These are phyloP conservation scores for Pichia inconspicua DNA, from an alignment of 1,139 yeast genomes.

Conservation along the genomic window DNA sequence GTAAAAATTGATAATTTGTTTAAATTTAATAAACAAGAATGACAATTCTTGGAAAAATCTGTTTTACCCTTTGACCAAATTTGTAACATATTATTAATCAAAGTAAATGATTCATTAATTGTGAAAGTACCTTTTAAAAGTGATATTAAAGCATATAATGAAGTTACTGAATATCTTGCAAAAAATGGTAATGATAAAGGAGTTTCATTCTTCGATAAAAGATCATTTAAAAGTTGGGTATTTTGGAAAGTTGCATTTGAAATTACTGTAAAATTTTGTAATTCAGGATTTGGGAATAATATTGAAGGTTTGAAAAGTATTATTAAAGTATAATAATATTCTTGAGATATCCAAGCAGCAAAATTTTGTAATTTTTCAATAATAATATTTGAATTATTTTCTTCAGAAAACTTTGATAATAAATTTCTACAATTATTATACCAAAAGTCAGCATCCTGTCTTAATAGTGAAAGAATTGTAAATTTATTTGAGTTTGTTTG, in stretches of 20 bases:
- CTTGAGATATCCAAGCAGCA: conserved; percentile 37
- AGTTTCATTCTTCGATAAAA: not conserved
- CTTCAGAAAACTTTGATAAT: conserved; percentile 7
- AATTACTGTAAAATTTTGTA: conserved; percentile 11
- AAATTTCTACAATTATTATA: conserved; percentile 20
- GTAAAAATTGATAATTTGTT: not conserved
- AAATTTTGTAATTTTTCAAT: conserved; percentile 17
- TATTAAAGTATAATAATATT: conserved; percentile 38
- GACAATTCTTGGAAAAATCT: conserved; percentile 1
- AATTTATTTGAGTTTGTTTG: conserved; percentile 27
- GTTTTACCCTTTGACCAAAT: conserved; percentile 7
- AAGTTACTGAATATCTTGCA: conserved; percentile 5
- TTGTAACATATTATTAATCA: conserved; percentile 3
- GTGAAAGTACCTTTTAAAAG: conserved; percentile 8
- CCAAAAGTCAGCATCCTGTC: conserved; percentile 38
- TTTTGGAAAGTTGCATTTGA: conserved; percentile 12
- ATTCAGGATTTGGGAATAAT: conserved; percentile 30
- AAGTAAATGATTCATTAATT: conserved; percentile 1
- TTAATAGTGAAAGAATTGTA: conserved; percentile 27
- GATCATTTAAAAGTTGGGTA: conserved; percentile 5
- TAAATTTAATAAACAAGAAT: not conserved
- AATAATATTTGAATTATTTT: not conserved
- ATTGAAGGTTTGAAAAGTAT: conserved; percentile 41
- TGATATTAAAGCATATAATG: conserved; percentile 3
- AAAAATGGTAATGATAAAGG: conserved; percentile 1